These are phyloP conservation scores for Bipolaris sorokiniana DNA, from an alignment of 2,329 filamentous ascomycete genomes.

Conservation along the genomic window DNA sequence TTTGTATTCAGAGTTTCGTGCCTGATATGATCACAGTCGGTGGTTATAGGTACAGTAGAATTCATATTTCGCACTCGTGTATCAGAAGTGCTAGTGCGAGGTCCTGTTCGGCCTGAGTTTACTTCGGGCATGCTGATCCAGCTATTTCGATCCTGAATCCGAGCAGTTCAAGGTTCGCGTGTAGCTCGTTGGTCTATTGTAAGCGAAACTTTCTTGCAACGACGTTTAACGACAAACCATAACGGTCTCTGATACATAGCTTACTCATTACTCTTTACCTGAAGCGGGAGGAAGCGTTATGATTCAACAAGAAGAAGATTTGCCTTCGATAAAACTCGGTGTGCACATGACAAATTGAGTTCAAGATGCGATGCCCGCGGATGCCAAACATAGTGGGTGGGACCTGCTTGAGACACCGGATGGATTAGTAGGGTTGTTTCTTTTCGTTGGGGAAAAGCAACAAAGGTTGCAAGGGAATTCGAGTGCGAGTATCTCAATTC, in stretches of 20 bases:
- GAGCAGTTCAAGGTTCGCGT: background rate
- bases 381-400: conserved; percentile 9
- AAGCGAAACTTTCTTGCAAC: background rate
- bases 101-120: background rate
- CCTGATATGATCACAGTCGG: background rate
- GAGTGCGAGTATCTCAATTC: background rate
- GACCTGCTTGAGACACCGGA: background rate
- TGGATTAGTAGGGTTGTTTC: background rate
- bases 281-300: too few species aligned
- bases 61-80: background rate
- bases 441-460: background rate
- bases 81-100: conserved; percentile 1
- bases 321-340: too few species aligned
- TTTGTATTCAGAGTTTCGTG: background rate
- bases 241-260: background rate
- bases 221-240: background rate
- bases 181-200: background rate
- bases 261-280: too few species aligned
- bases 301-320: too few species aligned
- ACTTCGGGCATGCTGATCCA: background rate
- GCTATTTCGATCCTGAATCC: background rate
- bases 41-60: background rate
- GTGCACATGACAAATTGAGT: conserved; percentile 1
- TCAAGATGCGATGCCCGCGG: background rate
- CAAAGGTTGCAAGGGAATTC: background rate